Evolutionary conservation across 805 yeast genomes (phyloP), one percentile per base, ranked within the genome.

Genomic region (Ogataea henricii): DNA sequence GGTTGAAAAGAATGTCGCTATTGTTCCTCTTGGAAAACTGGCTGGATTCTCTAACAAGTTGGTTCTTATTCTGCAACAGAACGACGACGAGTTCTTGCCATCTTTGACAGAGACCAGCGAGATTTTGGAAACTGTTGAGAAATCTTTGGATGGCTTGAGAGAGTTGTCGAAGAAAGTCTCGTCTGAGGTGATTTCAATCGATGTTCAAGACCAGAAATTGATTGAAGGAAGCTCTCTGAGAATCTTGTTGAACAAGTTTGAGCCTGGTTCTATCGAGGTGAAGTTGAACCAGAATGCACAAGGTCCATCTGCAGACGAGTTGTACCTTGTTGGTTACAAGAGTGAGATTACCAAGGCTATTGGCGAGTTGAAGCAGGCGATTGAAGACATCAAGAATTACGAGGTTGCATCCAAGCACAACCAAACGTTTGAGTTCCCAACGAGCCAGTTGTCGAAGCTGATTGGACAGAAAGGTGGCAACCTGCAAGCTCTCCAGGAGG

Each of bases 401-500:
- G 73, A 67, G 43, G 57, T 56, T 46, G 72, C 72, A 9, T 67
- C 70, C 10, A 69, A 69, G 30, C 74, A 74, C 67, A 58, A 62
- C 48, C 63, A 77, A 14, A 69, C 78, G 16, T 67, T 85, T 45
- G 74, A 72, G 25, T 82, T 89, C 63, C 95, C 97, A 52, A 67
- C 82, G 2, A 70, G 74, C 43, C 79, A 82, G 40, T 71, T 92
- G 50, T 78, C 94, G 23, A 83, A 94, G 68, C 74, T 95, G 45
- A 89, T 94, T 66, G 99, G 99, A 56, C 87, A 85, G 64, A 87
- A 81, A 51, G 99, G 99, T 47, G 71, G 88, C 36, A 81, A 82
- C 62, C 70, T 94, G 62, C 79, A 80, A 56, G 72, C 79, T 42
- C 66, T 89, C 51, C 77, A 86, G 53, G 88, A 86, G 8, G 85